These are phyloP conservation scores for Zasmidium cellare DNA, from an alignment of 2,329 filamentous ascomycete genomes.

Conservation along the genomic window DNA sequence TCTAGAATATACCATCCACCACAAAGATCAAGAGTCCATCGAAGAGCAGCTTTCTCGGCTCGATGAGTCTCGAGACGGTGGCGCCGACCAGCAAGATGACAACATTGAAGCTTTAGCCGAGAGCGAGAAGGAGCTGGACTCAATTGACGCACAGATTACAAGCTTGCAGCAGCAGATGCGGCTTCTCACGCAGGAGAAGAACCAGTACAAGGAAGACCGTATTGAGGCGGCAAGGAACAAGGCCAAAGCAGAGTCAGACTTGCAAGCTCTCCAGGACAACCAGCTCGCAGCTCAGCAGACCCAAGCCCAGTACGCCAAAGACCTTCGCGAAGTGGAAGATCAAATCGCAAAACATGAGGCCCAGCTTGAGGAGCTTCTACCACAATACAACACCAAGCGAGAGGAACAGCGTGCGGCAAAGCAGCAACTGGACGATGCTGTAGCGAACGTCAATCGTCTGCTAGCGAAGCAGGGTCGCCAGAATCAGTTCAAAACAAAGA, in stretches of 20 bases:
- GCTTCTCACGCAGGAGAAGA: constrained; percentile 78
- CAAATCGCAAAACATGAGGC: constrained; percentile 75
- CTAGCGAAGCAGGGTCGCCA: constrained; percentile 91
- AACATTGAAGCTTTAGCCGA: constrained; percentile 61
- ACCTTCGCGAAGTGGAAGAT: constrained; percentile 69
- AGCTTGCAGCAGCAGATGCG: constrained; percentile 80
- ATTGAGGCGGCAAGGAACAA: constrained; percentile 75
- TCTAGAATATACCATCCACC: constrained; percentile 91
- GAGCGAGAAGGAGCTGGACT: constrained; percentile 73
- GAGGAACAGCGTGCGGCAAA: constrained; percentile 70
- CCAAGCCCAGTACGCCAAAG: constrained; percentile 67
- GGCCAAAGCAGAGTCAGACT: constrained; percentile 82
- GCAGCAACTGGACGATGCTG: constrained; percentile 71
- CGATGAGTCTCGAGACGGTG: constrained; percentile 76
- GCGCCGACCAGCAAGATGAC: constrained; percentile 59
- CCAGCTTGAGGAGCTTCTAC: constrained; percentile 73
- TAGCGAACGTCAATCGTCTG: constrained; percentile 73
- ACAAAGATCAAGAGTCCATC: constrained; percentile 81
- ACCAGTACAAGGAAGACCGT: constrained; percentile 85
- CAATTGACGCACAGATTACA: constrained; percentile 76
- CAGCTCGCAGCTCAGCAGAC: constrained; percentile 75
- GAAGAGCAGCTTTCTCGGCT: constrained; percentile 76
- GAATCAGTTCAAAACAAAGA: constrained; percentile 82
- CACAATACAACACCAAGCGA: constrained; percentile 72
- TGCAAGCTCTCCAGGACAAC: constrained; percentile 79